Percentiles rank a stretch among this genome's conserved stretches.
phyloP scores from a whole-genome alignment of 345 rosid species.

The Cochlearia excelsa region DNA sequence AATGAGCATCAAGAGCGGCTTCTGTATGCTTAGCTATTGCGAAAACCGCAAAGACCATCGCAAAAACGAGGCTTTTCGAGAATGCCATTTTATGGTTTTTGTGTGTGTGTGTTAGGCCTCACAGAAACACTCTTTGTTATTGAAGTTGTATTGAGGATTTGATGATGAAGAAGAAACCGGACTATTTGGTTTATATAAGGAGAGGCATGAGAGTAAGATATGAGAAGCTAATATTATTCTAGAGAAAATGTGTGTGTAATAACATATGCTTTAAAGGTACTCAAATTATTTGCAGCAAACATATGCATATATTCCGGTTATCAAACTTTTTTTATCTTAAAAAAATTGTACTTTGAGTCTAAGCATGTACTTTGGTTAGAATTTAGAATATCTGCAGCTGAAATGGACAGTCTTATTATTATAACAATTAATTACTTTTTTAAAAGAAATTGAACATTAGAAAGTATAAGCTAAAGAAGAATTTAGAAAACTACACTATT shows the following conservation, averaged over 20 bases:
- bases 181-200: constrained; percentile 33
- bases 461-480: no score
- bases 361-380: constrained; percentile 33
- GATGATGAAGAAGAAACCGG: constrained; percentile 18
- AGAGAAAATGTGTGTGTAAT: constrained; percentile 3
- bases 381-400: background rate
- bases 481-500: no score
- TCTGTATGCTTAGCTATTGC: constrained; percentile 30
- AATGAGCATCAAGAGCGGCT: constrained; percentile 47
- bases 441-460: no score
- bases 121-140: background rate
- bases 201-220: background rate
- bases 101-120: constrained; percentile 31
- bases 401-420: background rate
- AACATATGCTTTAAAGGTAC: constrained; percentile 62
- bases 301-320: constrained; percentile 38
- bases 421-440: background rate
- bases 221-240: constrained; percentile 9
- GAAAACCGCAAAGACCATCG: constrained; percentile 27
- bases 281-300: constrained; percentile 51
- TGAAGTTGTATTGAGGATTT: constrained; percentile 13
- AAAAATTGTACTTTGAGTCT: constrained; percentile 29
- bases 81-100: constrained; percentile 20
- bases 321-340: background rate
- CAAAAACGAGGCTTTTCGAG: constrained; percentile 16